A percentile compares a stretch with the other conserved stretches of the same genome.
Evolutionary conservation across 2,329 filamentous ascomycete species (phyloP).

Genomic region (Paecilomyces formosus): DNA sequence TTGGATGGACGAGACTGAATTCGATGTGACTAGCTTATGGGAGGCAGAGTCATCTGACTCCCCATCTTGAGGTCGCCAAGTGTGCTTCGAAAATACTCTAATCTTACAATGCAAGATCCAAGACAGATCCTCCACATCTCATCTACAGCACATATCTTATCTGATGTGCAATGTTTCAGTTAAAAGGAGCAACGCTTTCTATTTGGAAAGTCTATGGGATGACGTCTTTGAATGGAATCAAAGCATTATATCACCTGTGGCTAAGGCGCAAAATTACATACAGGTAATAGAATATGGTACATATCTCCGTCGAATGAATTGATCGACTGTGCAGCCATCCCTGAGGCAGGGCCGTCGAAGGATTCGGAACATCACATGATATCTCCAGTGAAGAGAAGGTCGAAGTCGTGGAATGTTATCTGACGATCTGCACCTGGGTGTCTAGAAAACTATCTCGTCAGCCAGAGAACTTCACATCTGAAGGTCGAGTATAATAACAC

Average conservation of each 20-base stretch:
- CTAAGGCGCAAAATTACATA: neutral
- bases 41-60: neutral
- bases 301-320: neutral
- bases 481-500: neutral
- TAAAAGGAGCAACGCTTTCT: neutral
- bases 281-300: neutral
- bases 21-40: constrained; percentile 7
- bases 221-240: neutral
- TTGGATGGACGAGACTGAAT: constrained; percentile 18
- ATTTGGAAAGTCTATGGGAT: neutral
- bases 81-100: neutral
- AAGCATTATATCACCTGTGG: neutral
- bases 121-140: neutral
- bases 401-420: neutral
- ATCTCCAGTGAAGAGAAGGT: neutral
- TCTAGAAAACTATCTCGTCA: neutral
- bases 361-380: neutral
- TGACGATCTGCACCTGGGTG: neutral
- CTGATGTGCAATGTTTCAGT: neutral
- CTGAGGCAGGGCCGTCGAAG: neutral
- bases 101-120: neutral
- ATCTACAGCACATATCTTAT: neutral
- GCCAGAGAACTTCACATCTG: neutral
- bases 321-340: neutral
- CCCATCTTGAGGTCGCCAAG: neutral